Base-by-base conservation (phyloP, 139 green algal species). In the Zygnema cylindricum region DNA sequence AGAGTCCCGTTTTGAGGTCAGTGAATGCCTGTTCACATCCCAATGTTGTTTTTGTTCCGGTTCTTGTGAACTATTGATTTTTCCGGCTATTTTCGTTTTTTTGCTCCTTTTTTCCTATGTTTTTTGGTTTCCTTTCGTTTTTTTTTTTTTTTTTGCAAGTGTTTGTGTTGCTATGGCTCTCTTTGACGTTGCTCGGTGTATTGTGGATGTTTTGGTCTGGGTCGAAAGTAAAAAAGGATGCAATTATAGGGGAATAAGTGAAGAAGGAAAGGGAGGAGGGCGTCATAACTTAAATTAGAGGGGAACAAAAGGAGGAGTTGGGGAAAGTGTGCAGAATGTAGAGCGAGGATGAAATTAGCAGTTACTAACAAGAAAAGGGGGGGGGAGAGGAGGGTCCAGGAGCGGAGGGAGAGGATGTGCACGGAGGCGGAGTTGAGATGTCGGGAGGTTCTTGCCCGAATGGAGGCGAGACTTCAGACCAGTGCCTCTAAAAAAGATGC, bases 371-470 rank as follows among this genome's bases (percentile, higher is more conserved):
- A 16, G 41, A 41, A 33, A 55, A 36, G 21, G n/a, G 36, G n/a
- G 25, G 76, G 3, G 69, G 32, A n/a, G 21, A 30, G 1, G 38
- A 33, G 78, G 78, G 35, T 42, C 40, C 78, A 86, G 78, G 71
- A 79, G 16, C 16, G 21, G 3, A 79, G 16, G 11, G 71, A 41
- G 36, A 3, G 71, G 7, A 3, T 79, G 71, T 79, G 7, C 38
- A 43, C 3, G 71, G 71, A 86, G 39, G 78, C 78, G 21, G 78
- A 86, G 22, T 38, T 86, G 38, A 3, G 38, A 38, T 86, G 78
- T 63, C 32, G 16, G 35, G 40, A 63, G 23, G 38, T 30, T 3
- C 38, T 86, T 0, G 38, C 32, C 43, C 22, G 33, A 7, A 35
- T 86, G 41, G 42, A 86, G 35, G 38, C 16, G 0, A 30, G 77